Conservation (phyloP, 331 rosid species). For the Malus hybrid region DNA sequence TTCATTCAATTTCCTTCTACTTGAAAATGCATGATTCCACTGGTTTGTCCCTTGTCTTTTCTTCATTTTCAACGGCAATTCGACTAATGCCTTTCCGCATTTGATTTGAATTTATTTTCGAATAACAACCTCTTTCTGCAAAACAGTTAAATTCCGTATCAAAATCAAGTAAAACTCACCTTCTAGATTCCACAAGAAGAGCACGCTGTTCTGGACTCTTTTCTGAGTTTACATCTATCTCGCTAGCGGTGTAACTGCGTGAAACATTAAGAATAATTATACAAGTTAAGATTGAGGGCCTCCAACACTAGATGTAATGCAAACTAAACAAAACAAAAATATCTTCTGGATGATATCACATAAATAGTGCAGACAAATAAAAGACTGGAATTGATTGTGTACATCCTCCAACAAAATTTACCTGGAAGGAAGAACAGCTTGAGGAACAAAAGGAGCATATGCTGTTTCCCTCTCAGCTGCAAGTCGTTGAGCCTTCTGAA, state of each 20-base stretch:
- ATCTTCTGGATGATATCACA: slow-evolving; percentile 1
- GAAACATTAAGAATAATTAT: slow-evolving; percentile 3
- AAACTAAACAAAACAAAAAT: not conserved
- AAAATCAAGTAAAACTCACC: slow-evolving; percentile 41
- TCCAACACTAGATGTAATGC: not conserved
- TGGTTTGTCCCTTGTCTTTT: not conserved
- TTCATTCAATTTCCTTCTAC: not conserved
- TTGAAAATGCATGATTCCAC: not conserved
- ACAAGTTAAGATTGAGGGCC: not conserved
- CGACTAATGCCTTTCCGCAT: not conserved
- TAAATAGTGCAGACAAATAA: not conserved
- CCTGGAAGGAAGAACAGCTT: slow-evolving; percentile 72
- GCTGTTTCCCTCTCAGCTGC: slow-evolving; percentile 98
- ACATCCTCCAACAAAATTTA: slow-evolving; percentile 12
- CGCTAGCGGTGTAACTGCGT: slow-evolving; percentile 62
- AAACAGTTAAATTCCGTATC: not conserved
- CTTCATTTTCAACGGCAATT: not conserved
- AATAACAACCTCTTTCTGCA: not conserved
- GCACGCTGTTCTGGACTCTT: slow-evolving; percentile 67
- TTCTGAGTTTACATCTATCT: slow-evolving; percentile 43
- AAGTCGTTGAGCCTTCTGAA: slow-evolving; percentile 95
- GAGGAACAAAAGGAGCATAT: slow-evolving; percentile 73
- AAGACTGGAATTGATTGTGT: not conserved
- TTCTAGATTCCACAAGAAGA: slow-evolving; percentile 76
- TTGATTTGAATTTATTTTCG: not conserved